Base-by-base conservation (phyloP, 2,329 filamentous ascomycete species). In the Diplocarpon mali region DNA sequence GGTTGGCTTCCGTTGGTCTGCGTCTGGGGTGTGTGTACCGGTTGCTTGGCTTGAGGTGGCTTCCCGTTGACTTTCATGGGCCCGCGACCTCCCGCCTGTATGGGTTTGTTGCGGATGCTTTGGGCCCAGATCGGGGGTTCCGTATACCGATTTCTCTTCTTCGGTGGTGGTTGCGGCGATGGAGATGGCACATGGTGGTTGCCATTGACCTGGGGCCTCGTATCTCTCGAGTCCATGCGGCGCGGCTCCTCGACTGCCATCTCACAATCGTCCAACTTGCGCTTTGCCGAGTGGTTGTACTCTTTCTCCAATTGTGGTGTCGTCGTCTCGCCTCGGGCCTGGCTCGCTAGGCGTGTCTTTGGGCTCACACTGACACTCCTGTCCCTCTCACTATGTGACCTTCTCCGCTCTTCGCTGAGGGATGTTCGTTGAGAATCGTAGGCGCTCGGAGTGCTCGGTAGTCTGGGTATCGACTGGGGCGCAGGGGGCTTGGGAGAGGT, bases 351-450 rank as follows among this genome's bases (percentile, higher is more conserved):
- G 51, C 75, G 71, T 30, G 84, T 87, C 65, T 86, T 88, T 27
- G 86, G 85, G 60, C 84, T 90, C 40, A 90, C 77, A 58, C 83
- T 89, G 42, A 83, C 63, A 60, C 80, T 85, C 40, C 74, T 69
- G 49, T 85, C 83, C 56, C 82, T 75, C 44, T 86, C 81, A 51
- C 71, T 71, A 39, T 71, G 70, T 35, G 73, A 72, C 46, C 71
- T 67, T 35, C 66, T 61, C 37, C 63, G 68, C 47, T 49, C 46
- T 41, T 57, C 57, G 42, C 53, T 58, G 42, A 54, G 49, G 2
- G 71, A 69, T 59, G 74, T 64, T 62, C 67, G 67, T 50, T 69
- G 68, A 35, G 65, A 61, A 49, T 72, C 71, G 62, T 72, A 69
- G 39, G 64, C 60, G 51, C 64, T 64, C 44, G 70, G 65, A 42